A percentile compares a stretch with the other conserved stretches of the same genome.
Conservation (phyloP, 352 stramenopile genomes). For the Pythium plurisporium region DNA sequence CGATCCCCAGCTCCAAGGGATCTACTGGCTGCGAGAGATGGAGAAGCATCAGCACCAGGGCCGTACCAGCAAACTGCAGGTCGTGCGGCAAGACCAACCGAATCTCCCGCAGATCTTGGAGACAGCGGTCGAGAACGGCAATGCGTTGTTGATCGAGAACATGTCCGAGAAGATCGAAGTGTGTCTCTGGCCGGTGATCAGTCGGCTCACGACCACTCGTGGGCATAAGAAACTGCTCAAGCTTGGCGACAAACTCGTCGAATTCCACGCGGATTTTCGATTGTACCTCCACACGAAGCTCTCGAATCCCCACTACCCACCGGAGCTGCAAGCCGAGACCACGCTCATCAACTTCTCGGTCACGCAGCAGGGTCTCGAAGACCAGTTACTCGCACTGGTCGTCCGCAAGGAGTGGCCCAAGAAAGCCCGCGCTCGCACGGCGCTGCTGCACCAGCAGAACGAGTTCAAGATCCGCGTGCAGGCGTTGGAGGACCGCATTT, state of each 20-base stretch:
- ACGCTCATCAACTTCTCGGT: slow-evolving; percentile 92
- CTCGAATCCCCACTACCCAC: slow-evolving; percentile 90
- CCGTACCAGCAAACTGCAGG: slow-evolving; percentile 45
- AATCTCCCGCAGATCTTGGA: slow-evolving; percentile 77
- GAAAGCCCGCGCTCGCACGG: slow-evolving; percentile 69
- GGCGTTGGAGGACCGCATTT: slow-evolving; percentile 87
- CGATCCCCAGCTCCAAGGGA: slow-evolving; percentile 89
- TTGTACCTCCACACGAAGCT: slow-evolving; percentile 92
- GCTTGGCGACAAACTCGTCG: slow-evolving; percentile 85
- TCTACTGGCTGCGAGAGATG: slow-evolving; percentile 86
- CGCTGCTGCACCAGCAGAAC: slow-evolving; percentile 87
- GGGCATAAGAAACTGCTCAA: slow-evolving; percentile 74
- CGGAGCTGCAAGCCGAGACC: slow-evolving; percentile 88
- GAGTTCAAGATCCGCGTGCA: slow-evolving; percentile 88
- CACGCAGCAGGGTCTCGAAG: slow-evolving; percentile 86
- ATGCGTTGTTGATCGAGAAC: slow-evolving; percentile 86
- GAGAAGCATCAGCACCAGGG: slow-evolving; percentile 55
- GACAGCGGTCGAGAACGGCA: slow-evolving; percentile 72
- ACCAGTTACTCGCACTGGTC: slow-evolving; percentile 85
- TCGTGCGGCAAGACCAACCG: slow-evolving; percentile 78
- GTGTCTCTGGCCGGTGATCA: slow-evolving; percentile 82
- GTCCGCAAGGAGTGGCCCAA: slow-evolving; percentile 89
- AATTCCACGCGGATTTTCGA: slow-evolving; percentile 75
- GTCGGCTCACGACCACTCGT: slow-evolving; percentile 60
- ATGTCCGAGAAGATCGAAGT: slow-evolving; percentile 86